These are phyloP conservation scores for Malus sylvestris DNA, from an alignment of 306 rosid genomes.

Conservation along the genomic window DNA sequence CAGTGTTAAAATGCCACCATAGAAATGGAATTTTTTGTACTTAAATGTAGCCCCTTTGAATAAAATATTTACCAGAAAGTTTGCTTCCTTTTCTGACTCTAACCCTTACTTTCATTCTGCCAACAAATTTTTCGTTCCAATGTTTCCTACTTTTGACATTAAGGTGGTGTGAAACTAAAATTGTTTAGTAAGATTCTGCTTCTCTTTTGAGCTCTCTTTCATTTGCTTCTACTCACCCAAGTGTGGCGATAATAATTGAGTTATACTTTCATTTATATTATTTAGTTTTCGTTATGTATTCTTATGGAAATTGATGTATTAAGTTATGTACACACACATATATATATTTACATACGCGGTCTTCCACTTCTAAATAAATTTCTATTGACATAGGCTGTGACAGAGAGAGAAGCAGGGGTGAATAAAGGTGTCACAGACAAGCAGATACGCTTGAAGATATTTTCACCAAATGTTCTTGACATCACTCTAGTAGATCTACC, in stretches of 20 bases:
- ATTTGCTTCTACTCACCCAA: background rate
- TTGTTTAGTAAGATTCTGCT: background rate
- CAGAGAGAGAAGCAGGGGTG: constrained; percentile 94
- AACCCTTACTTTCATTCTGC: background rate
- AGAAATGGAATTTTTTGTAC: background rate
- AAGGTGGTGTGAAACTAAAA: background rate
- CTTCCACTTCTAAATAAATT: background rate
- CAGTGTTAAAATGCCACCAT: background rate
- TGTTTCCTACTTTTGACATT: background rate
- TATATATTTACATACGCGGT: background rate
- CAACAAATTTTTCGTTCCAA: background rate
- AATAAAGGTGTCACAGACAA: constrained; percentile 98
- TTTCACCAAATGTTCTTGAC: constrained; percentile 95
- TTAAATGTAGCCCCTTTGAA: background rate
- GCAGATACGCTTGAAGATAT: constrained; percentile 95
- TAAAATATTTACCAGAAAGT: background rate
- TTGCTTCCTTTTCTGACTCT: background rate
- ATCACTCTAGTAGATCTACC: constrained; percentile 97
- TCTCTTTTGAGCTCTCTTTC: background rate
- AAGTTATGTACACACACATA: background rate
- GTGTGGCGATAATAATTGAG: background rate
- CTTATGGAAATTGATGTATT: background rate
- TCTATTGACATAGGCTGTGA: constrained; percentile 59
- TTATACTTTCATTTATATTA: background rate
- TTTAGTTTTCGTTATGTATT: background rate